Percentiles rank a stretch among this genome's conserved stretches.
phyloP scores from a whole-genome alignment of 345 rosid genomes.

The Noccaea caerulescens region DNA sequence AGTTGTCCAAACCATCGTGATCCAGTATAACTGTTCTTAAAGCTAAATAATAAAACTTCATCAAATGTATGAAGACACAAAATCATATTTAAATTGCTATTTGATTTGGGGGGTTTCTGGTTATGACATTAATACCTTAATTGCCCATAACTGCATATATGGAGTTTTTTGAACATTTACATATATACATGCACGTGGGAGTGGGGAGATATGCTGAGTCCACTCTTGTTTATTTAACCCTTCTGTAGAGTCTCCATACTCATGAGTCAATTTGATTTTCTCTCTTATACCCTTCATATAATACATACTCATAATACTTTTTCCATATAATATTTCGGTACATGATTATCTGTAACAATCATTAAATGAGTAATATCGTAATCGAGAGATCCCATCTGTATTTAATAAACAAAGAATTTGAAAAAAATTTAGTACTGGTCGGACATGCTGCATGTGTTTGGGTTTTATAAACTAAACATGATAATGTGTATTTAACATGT shows the following conservation, averaged over 20 bases:
- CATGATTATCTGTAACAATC: slow-evolving; percentile 13
- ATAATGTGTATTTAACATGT: slow-evolving; percentile 24
- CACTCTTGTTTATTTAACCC: slow-evolving; percentile 4
- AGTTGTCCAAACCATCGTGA: slow-evolving; percentile 15
- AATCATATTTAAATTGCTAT: background rate
- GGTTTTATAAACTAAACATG: slow-evolving; percentile 16
- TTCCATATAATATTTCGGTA: background rate
- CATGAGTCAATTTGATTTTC: slow-evolving; percentile 18
- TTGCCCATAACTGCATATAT: background rate
- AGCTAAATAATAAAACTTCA: background rate
- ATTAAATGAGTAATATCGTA: slow-evolving; percentile 9
- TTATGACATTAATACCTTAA: slow-evolving; percentile 28
- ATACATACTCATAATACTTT: too few relatives aligned
- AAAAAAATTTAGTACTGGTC: background rate
- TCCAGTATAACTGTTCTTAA: background rate
- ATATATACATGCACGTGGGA: slow-evolving; percentile 31
- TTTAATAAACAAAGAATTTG: background rate
- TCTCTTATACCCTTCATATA: background rate
- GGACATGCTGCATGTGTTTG: slow-evolving; percentile 34
- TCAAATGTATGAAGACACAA: background rate
- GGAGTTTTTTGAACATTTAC: slow-evolving; percentile 34
- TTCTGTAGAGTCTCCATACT: slow-evolving; percentile 17
- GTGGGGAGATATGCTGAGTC: slow-evolving; percentile 23
- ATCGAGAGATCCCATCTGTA: slow-evolving; percentile 22
- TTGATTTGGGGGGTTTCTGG: slow-evolving; percentile 25